Base-by-base conservation (phyloP, 2,329 filamentous ascomycete species). In the Helotiales sp. region DNA sequence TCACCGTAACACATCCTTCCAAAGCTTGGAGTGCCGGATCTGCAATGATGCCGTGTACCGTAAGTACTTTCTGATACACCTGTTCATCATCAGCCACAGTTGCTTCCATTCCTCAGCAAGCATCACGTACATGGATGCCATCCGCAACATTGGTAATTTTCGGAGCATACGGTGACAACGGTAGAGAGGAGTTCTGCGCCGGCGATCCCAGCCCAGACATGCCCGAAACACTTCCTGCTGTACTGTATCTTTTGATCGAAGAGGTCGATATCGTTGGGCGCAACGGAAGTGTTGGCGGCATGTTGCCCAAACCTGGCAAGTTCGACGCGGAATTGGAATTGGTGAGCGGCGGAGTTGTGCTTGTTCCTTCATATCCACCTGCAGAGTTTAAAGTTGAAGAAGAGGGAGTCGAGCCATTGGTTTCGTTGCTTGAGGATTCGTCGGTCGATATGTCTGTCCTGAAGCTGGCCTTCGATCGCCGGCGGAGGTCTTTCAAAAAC, bases 41-140 rank as follows among this genome's bases (percentile, higher is more conserved):
- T 66, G 91, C 93, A 72, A 97, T 90, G 58, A 91, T 89, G 60
- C 95, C 95, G 74, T 90, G 88, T 55, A 97, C 84, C 26, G 96
- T 85, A 22, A 97, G 84, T 8, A 96, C 87, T 78, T 97, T 97
- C 82, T 97, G 93, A 76, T 97, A 93, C 22, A 96, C 93, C 93
- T 97, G 72, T 61, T 43, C 15, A 17, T 32, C 15, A 60, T 76
- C 45, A 75, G 64, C 60, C 47, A 32, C 26, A 22, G 34, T 37
- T 40, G 40, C 57, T 32, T 45, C 10, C 22, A 15, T 15, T 32
- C 7, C 37, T 4, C 11, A 22, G 22, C 24, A 47, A 28, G 3
- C 20, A 26, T 43, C n/a, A 11, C 26, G 40, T 86, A 96, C 93
- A 91, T 93, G 97, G 66, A 92, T 89, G 72, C 91, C 92, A 71